Evolutionary conservation across 805 yeast species (phyloP).

Genomic region (Yamadazyma laniorum): DNA sequence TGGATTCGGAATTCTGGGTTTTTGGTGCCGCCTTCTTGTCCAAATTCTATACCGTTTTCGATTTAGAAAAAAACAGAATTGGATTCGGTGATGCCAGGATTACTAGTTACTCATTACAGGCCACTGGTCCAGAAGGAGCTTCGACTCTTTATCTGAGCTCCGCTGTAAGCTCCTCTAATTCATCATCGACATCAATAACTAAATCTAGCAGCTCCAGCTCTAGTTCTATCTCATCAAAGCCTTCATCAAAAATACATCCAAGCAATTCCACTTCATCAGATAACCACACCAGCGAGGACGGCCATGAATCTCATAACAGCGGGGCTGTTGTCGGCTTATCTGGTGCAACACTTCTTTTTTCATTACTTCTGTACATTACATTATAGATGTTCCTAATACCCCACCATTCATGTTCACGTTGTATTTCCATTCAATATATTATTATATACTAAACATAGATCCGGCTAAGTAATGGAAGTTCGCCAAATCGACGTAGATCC

Average conservation of each 20-base stretch:
- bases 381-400: conserved; percentile 3
- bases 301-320: conserved; percentile 7
- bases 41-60: conserved; percentile 56
- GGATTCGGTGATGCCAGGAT: conserved; percentile 44
- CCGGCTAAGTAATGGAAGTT: no score
- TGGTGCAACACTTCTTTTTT: conserved; percentile 1
- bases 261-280: conserved; percentile 1
- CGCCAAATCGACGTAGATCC: no score
- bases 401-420: background rate
- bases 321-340: conserved; percentile 10
- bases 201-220: background rate
- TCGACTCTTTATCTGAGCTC: background rate
- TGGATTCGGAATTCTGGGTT: conserved; percentile 49
- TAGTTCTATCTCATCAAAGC: background rate
- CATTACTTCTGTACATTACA: conserved; percentile 7
- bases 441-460: background rate
- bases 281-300: conserved; percentile 1
- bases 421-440: background rate
- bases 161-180: background rate
- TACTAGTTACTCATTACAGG: conserved; percentile 11
- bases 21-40: conserved; percentile 62
- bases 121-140: background rate
- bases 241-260: background rate
- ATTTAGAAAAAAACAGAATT: conserved; percentile 45
- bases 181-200: background rate